Conservation (phyloP, 2,329 filamentous ascomycete genomes). For the Xylaria sp. region DNA sequence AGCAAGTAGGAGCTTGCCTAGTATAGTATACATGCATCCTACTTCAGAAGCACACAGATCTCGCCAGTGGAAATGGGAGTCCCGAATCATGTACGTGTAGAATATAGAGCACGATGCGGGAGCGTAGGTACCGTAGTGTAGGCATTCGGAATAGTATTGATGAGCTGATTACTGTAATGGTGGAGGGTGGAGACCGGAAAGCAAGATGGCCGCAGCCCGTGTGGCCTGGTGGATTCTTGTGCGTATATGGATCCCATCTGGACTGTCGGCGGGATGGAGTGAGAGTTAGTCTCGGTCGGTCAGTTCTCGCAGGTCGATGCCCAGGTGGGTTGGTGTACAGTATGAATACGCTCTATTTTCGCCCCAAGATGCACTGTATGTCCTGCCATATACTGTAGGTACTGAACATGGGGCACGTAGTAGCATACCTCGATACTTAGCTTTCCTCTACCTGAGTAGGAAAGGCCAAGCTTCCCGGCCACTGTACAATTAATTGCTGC, state of each 20-base stretch:
- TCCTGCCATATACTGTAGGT: not conserved
- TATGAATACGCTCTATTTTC: not conserved
- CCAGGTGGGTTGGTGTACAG: constrained; percentile 8
- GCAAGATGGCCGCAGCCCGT: constrained; percentile 41
- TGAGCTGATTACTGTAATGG: constrained; percentile 40
- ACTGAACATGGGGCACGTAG: too few relatives aligned
- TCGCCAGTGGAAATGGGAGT: constrained; percentile 19
- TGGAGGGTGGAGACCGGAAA: constrained; percentile 34
- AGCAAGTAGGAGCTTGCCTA: constrained; percentile 18
- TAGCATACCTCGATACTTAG: not conserved
- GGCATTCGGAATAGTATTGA: constrained; percentile 11
- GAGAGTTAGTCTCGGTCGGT: constrained; percentile 25
- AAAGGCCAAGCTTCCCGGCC: not conserved
- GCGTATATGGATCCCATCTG: constrained; percentile 6
- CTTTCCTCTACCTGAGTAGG: not conserved
- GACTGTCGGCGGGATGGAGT: constrained; percentile 17
- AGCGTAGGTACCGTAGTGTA: constrained; percentile 6
- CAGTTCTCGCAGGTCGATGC: constrained; percentile 15
- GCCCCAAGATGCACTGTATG: not conserved
- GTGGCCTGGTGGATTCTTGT: constrained; percentile 36
- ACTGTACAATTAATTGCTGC: not conserved
- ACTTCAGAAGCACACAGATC: constrained; percentile 25
- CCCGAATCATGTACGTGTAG: constrained; percentile 1
- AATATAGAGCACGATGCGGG: constrained; percentile 16
- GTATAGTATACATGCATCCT: constrained; percentile 7